Conservation (phyloP, 352 stramenopile genomes). For the Pythium sukuiense region DNA sequence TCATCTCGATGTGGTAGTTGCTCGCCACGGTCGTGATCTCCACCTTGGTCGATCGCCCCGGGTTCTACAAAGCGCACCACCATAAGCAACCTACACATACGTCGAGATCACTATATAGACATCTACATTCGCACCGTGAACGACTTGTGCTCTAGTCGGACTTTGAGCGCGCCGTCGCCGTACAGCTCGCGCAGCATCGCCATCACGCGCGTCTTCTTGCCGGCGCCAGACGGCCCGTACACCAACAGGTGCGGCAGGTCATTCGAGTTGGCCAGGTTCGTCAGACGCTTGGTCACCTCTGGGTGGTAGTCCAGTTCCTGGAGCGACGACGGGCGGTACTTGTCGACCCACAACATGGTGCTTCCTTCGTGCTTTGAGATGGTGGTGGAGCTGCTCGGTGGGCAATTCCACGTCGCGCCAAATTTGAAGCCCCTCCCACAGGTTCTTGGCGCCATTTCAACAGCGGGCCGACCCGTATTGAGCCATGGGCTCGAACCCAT, state of each 20-base stretch:
- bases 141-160: conserved; percentile 85
- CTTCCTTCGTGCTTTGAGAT: not conserved
- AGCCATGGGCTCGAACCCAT: not conserved
- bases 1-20: conserved; percentile 99
- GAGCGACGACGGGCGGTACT: conserved; percentile 95
- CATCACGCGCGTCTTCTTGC: conserved; percentile 99
- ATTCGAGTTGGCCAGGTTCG: conserved; percentile 65
- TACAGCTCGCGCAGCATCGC: conserved; percentile 95
- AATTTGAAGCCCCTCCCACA: not conserved
- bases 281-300: conserved; percentile 91
- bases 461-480: not conserved
- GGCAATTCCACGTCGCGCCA: conserved; percentile 1
- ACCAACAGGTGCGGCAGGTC: conserved; percentile 97
- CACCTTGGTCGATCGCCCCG: conserved; percentile 88
- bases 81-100: not conserved
- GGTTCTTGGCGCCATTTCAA: conserved; percentile 5
- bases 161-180: conserved; percentile 92
- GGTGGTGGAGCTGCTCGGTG: not conserved
- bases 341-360: conserved; percentile 98
- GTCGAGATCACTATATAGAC: not conserved
- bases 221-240: conserved; percentile 96
- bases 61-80: conserved; percentile 20
- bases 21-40: conserved; percentile 98
- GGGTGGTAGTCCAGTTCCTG: conserved; percentile 93
- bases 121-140: conserved; percentile 79